Base-by-base conservation (phyloP, 495 filamentous ascomycete species). In the Physcia stellaris region DNA sequence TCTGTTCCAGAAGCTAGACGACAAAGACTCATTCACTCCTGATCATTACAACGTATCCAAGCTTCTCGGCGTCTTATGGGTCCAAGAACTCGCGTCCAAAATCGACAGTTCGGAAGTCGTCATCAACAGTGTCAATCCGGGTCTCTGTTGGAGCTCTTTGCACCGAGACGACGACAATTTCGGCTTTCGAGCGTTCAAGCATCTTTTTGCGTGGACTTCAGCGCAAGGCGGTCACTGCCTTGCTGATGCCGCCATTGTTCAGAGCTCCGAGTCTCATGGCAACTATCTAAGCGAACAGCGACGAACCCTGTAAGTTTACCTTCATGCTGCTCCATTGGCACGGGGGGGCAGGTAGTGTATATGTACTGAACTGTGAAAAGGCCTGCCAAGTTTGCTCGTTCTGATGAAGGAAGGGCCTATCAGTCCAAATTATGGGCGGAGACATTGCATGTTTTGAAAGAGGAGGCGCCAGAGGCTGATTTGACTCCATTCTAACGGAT, bases 121-220 rank as follows among this genome's bases (percentile, higher is more conserved):
- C 24, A 44, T 57, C 39, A 53, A 54, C 26, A 40, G 34, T 9
- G 24, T 45, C 15, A 46, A 43, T 11, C 49, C 54, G 1, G 49
- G 49, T 9, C 16, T 49, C 12, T 40, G 32, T 29, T 37, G 35
- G 15, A 46, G 33, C 5, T 29, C 23, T 3, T 10, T 47, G 16
- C 35, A 48, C 20, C 35, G 48, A 13, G 36, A 41, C n/a, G 24
- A 22, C 15, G 41, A 13, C 7, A 26, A 21, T 3, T 19, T 38
- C 22, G 24, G 39, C 6, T 29, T 33, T 20, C 18, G 37, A 13
- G 12, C 20, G 32, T 35, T 46, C 20, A 34, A 11, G n/a, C 22
- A 27, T 0, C 16, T 49, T 9, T 32, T 52, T 16, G 51, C 35
- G 5, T 29, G 38, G 24, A 42, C 15, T 9, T 6, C 46, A 1